Evolutionary conservation across 106 monocot species (phyloP), one percentile per base, ranked within the genome.

Genomic region (Dioscorea dumetorum): DNA sequence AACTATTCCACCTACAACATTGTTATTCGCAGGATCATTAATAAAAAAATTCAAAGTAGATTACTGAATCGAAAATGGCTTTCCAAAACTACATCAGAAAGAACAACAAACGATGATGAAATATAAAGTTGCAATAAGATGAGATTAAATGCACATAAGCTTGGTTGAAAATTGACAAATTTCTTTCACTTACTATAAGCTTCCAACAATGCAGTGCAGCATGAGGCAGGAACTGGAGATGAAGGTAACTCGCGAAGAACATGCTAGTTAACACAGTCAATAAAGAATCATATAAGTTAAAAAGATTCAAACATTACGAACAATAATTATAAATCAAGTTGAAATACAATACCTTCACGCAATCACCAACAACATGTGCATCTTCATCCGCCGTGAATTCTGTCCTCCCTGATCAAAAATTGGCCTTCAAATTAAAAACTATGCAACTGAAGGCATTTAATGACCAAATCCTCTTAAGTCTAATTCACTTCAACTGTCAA

Each of bases 361-460:
- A 97, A 51, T 97, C 95, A 70, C 95, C 95, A 79, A 97, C 81
- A 67, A 97, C 81, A 87, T 97, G 95, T 50, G 91, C 86, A 91
- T 97, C 95, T 74, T 97, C 95, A 70, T 97, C 88, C 61, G 86
- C 65, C 49, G 78, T 17, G 61, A 97, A 97, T 41, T 97, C 95
- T 8, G 80, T 87, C 85, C 71, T 91, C 63, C 95, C 95, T 97
- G 74, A 48, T 56, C 58, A 70, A 69, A 59, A 48, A 58, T 8
- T 19, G 14, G 19, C 18, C 28, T 67, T 70, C 49, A 76, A 50
- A 63, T 61, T 56, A 51, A 18, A 64, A 73, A 66, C n/a, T 31
- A 24, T 41, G 31, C 50, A 63, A 9, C 20, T 33, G 8, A 24
- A 33, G 33, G 32, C 28, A 14, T 19, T 15, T n/a, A 65, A 54